Percentiles rank a stretch among this genome's conserved stretches.
Conservation (phyloP, 1,284 basidiomycete species). For the Apiotrichum porosum region DNA sequence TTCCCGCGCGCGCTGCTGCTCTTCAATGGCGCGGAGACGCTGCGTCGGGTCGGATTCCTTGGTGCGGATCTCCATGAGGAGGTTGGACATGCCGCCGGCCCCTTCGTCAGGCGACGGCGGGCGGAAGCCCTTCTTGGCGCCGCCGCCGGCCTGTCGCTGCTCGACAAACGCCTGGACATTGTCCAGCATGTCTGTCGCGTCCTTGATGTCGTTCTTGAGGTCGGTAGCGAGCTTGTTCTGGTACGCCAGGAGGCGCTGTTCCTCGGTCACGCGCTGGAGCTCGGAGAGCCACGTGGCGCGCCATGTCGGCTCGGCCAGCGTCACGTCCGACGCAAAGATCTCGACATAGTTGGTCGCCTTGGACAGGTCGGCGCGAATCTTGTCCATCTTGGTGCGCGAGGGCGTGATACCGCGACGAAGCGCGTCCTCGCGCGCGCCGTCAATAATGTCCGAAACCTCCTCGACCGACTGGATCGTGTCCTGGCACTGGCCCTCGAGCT, state of each 20-base stretch:
- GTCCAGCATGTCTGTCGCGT: constrained; percentile 73
- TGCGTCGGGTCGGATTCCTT: constrained; percentile 72
- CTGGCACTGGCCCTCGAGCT: constrained; percentile 81
- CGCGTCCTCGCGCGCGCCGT: constrained; percentile 86
- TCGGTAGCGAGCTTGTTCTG: constrained; percentile 87
- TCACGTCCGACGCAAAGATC: constrained; percentile 76
- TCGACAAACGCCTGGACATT: constrained; percentile 83
- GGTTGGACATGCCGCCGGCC: constrained; percentile 56
- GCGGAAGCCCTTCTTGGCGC: constrained; percentile 24
- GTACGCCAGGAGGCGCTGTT: constrained; percentile 88
- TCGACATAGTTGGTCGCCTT: constrained; percentile 67
- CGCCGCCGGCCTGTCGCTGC: constrained; percentile 56
- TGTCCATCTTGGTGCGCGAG: constrained; percentile 65
- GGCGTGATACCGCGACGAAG: constrained; percentile 83
- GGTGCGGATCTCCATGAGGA: constrained; percentile 76
- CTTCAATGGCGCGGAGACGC: constrained; percentile 83
- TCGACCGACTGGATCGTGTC: constrained; percentile 89
- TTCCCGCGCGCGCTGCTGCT: constrained; percentile 70
- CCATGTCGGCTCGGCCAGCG: constrained; percentile 91
- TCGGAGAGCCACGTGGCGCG: constrained; percentile 98
- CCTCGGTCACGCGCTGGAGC: constrained; percentile 92
- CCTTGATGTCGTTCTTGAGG: constrained; percentile 85
- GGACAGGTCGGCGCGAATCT: constrained; percentile 68
- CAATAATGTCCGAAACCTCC: constrained; percentile 87
- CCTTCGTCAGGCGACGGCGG: constrained; percentile 21